A percentile compares a stretch with the other conserved stretches of the same genome.
These are phyloP conservation scores for Lachnellula cervina DNA, from an alignment of 2,329 filamentous ascomycete species.

Conservation along the genomic window DNA sequence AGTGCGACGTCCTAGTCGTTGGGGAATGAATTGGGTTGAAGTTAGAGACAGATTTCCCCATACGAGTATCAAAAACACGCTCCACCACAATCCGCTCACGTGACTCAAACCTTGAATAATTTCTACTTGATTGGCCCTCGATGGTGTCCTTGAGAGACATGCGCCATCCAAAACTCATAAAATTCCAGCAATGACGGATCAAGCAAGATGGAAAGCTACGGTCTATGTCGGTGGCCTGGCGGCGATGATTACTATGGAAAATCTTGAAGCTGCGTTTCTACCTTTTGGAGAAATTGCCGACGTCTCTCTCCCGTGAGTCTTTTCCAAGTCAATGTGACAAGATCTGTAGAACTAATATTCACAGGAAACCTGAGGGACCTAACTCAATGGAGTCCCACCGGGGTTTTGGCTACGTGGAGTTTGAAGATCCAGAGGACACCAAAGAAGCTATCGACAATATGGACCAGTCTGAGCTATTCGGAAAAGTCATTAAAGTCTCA, in stretches of 20 bases:
- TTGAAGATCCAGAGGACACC: conserved; percentile 78
- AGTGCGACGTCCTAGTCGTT: conserved; percentile 14
- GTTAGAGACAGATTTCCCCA: background rate
- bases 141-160: background rate
- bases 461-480: conserved; percentile 94
- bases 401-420: conserved; percentile 96
- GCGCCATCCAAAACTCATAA: background rate
- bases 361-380: conserved; percentile 68
- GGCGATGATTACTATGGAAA: conserved; percentile 66
- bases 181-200: conserved; percentile 64
- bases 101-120: background rate
- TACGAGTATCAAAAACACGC: background rate
- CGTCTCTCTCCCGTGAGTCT: conserved; percentile 66
- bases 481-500: conserved; percentile 85
- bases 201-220: conserved; percentile 80
- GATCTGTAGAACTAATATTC: conserved; percentile 8
- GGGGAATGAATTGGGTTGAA: conserved; percentile 4
- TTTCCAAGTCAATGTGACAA: background rate
- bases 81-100: background rate
- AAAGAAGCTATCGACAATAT: conserved; percentile 98
- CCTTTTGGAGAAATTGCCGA: conserved; percentile 96
- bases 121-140: background rate
- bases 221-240: conserved; percentile 89
- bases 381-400: conserved; percentile 76
- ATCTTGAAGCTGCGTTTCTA: conserved; percentile 85